Base-by-base conservation (phyloP, 2,329 filamentous ascomycete species). In the Arthrobotrys pseudoclavata region DNA sequence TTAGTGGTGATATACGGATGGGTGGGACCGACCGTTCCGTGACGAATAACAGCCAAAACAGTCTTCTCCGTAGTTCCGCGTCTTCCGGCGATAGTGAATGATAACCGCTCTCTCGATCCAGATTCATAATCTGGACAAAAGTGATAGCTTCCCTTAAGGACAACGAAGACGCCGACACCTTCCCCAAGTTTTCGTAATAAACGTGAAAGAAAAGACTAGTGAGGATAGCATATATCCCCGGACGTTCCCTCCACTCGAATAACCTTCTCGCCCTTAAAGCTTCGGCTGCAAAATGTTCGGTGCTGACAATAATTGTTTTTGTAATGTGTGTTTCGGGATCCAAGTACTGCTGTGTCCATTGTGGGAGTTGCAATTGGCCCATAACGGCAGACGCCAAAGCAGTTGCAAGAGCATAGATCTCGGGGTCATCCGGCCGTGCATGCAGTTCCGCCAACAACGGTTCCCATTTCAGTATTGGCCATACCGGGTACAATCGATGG, bases 381-480 rank as follows among this genome's bases (percentile, higher is more conserved):
- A 77, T 77, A 5, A 71, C 68, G 10, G 74, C 74, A 1, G 66
- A 77, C 10, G 74, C 74, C 18, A 77, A 31, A 2, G 74, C 45
- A 13, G 68, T 77, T 18, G 74, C 74, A 7, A 77, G 67, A 24
- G 71, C 60, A 24, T 77, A 77, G 18, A 77, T 63, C 26, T 71
- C 71, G n/a, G 74, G 74, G 13, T 77, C 74, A 24, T 70, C 22
- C 34, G 74, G 67, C 50, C 67, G 66, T n/a, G 66, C 60, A 15
- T 77, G 45, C 15, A 77, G 29, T 40, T 71, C 60, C 7, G 50
- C 50, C 10, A 77, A 34, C 6, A 77, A 31, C 10, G 60, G 50
- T 34, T 77, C 68, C 66, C 68, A 71, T 61, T 77, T 77, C 42
- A 77, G 4, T 60, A 77, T 77, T 22, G 74, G 74, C 74, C 74